phyloP scores from a whole-genome alignment of 2,329 filamentous ascomycete genomes.

The Pseudogymnoascus sp. region DNA sequence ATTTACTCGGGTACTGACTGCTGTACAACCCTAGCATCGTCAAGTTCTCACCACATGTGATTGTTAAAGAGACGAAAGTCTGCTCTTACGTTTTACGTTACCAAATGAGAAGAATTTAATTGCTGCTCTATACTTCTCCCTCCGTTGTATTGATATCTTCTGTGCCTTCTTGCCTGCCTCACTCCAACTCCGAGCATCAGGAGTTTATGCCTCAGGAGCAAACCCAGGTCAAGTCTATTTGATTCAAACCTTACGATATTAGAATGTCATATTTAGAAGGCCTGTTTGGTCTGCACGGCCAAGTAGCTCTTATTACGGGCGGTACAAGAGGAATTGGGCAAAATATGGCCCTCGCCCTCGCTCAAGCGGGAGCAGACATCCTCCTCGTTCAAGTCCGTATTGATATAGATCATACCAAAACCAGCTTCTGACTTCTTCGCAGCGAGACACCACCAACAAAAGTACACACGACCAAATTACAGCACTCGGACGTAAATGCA shows the following conservation, averaged over 20 bases:
- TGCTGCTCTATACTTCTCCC: neutral
- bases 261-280: slow-evolving; percentile 6
- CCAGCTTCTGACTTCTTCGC: neutral
- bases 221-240: neutral
- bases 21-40: neutral
- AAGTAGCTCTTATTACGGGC: slow-evolving; percentile 31
- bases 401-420: neutral
- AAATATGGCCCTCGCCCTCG: slow-evolving; percentile 29
- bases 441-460: slow-evolving; percentile 24
- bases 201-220: neutral
- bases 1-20: neutral
- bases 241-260: neutral
- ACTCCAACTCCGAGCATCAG: neutral
- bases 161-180: neutral
- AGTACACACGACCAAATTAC: slow-evolving; percentile 54
- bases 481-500: slow-evolving; percentile 55
- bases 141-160: neutral
- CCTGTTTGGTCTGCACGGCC: slow-evolving; percentile 28
- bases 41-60: neutral
- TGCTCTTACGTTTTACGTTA: neutral
- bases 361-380: slow-evolving; percentile 32
- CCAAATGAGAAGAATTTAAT: neutral
- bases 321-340: slow-evolving; percentile 32
- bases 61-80: neutral
- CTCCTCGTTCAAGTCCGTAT: slow-evolving; percentile 30